Percentiles rank a stretch among this genome's conserved stretches.
Conservation (phyloP, 306 rosid genomes). For the Phaseolus lunatus region DNA sequence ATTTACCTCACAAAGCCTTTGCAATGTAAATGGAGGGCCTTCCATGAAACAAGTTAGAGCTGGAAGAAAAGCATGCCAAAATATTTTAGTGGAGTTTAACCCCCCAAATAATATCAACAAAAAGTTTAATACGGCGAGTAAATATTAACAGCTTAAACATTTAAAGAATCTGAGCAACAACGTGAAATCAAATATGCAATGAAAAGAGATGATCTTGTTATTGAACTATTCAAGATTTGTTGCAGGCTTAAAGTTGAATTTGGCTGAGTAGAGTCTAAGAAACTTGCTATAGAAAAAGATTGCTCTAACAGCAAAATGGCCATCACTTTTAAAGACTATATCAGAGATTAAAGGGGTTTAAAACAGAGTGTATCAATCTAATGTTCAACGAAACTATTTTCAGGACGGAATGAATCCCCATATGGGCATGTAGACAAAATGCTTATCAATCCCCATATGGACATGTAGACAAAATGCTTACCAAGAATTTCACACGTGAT, state of each 20-base stretch:
- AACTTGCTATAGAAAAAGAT: background rate
- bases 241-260: background rate
- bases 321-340: background rate
- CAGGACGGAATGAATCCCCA: too few relatives aligned
- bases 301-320: conserved; percentile 30
- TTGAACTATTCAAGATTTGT: conserved; percentile 3
- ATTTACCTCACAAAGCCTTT: conserved; percentile 90
- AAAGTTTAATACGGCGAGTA: conserved; percentile 6
- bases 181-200: conserved; percentile 13
- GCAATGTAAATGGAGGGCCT: conserved; percentile 98
- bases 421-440: background rate
- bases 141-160: background rate
- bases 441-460: background rate
- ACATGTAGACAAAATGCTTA: background rate
- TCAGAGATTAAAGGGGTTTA: background rate
- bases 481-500: background rate
- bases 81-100: conserved; percentile 28
- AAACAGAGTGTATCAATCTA: background rate
- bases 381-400: conserved; percentile 11
- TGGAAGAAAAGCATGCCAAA: conserved; percentile 57
- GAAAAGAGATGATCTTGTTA: conserved; percentile 1
- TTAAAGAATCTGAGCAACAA: conserved; percentile 10
- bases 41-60: conserved; percentile 74
- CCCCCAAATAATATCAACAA: background rate
- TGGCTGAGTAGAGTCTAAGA: background rate